Evolutionary conservation across 805 yeast genomes (phyloP).

Genomic region (Lipomyces starkeyi): DNA sequence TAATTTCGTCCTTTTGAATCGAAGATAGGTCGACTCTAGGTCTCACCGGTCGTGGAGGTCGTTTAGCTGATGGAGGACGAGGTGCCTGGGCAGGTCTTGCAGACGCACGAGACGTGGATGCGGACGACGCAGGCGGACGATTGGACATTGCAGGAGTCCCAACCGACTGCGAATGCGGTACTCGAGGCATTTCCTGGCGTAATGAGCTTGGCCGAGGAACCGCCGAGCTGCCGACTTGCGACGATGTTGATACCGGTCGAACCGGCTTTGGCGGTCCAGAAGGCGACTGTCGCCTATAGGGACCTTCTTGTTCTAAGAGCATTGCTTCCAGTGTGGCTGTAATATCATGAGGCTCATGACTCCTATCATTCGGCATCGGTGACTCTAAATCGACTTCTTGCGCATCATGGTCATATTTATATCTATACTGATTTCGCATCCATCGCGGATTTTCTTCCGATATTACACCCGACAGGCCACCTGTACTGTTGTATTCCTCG

Average conservation of each 20-base stretch:
- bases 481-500: slow-evolving; percentile 53
- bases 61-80: slow-evolving; percentile 5
- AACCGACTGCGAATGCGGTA: not conserved
- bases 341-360: not conserved
- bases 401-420: slow-evolving; percentile 22
- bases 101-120: not conserved
- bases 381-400: slow-evolving; percentile 18
- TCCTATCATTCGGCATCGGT: slow-evolving; percentile 20
- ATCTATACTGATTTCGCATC: slow-evolving; percentile 32
- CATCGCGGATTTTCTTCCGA: slow-evolving; percentile 31
- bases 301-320: slow-evolving; percentile 28
- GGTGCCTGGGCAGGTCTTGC: not conserved
- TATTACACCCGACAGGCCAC: slow-evolving; percentile 10
- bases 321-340: slow-evolving; percentile 30
- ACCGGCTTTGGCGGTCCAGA: slow-evolving; percentile 10
- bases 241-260: slow-evolving; percentile 10
- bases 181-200: not conserved
- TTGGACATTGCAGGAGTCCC: not conserved
- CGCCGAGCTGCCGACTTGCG: not conserved
- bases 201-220: not conserved
- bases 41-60: slow-evolving; percentile 25
- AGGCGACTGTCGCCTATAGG: slow-evolving; percentile 10
- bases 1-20: slow-evolving; percentile 44
- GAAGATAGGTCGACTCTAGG: slow-evolving; percentile 41
- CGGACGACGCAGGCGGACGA: not conserved